Conservation (phyloP, 345 rosid species). For the Cardamine occulta region DNA sequence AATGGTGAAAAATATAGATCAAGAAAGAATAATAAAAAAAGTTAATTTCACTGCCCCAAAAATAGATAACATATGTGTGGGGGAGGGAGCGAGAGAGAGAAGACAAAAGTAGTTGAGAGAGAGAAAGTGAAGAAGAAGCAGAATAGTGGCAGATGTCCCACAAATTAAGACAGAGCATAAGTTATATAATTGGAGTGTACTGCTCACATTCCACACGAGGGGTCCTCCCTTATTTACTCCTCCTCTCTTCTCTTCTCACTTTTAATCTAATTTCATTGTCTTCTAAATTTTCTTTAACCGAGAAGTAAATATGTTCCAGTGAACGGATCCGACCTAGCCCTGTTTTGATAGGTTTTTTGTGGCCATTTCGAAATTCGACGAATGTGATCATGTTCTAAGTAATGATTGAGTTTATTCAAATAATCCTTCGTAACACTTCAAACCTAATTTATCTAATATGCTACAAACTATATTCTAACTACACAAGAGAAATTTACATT, state of each 20-base stretch:
- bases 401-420: background rate
- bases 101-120: slow-evolving; percentile 42
- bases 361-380: background rate
- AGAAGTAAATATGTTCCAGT: background rate
- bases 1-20: slow-evolving; percentile 35
- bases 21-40: slow-evolving; percentile 20
- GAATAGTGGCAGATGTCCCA: slow-evolving; percentile 46
- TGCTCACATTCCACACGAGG: slow-evolving; percentile 50
- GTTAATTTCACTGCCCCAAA: slow-evolving; percentile 41
- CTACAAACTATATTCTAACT: background rate
- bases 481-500: background rate
- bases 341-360: background rate
- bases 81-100: slow-evolving; percentile 37
- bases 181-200: slow-evolving; percentile 46
- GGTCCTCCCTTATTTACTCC: slow-evolving; percentile 27
- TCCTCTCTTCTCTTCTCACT: slow-evolving; percentile 25
- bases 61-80: slow-evolving; percentile 47
- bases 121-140: slow-evolving; percentile 37
- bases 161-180: slow-evolving; percentile 45
- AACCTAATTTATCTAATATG: background rate
- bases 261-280: background rate
- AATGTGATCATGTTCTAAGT: too few relatives aligned
- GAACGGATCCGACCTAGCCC: background rate
- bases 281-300: background rate
- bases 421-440: background rate